These are phyloP conservation scores for Thalassia testudinum DNA, from an alignment of 116 monocot genomes.

Conservation along the genomic window DNA sequence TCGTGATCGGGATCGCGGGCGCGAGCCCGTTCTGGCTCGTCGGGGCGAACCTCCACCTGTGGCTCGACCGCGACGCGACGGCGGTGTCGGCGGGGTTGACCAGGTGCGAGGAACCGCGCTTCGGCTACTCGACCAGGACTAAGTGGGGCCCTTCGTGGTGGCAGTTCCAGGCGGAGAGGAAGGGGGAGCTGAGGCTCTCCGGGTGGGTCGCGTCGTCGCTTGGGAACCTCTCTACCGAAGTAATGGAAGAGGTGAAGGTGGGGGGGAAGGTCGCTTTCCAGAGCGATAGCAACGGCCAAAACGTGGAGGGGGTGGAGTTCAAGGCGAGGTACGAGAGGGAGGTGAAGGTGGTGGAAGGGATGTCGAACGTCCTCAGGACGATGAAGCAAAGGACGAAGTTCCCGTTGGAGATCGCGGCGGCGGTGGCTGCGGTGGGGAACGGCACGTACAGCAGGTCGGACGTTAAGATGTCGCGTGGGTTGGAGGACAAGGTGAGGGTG, in stretches of 20 bases:
- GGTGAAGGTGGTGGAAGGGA: background rate
- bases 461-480: background rate
- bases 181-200: slow-evolving; percentile 3
- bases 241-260: slow-evolving; percentile 9
- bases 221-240: slow-evolving; percentile 16
- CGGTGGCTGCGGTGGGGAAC: background rate
- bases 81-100: slow-evolving; percentile 1
- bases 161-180: slow-evolving; percentile 8
- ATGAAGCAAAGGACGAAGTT: slow-evolving; percentile 3
- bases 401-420: background rate
- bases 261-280: slow-evolving; percentile 5
- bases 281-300: background rate
- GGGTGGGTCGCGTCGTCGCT: slow-evolving; percentile 23
- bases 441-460: background rate
- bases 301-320: slow-evolving; percentile 1
- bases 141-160: slow-evolving; percentile 9
- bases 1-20: slow-evolving; percentile 8
- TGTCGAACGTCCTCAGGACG: background rate
- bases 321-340: slow-evolving; percentile 4
- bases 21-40: slow-evolving; percentile 15
- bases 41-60: slow-evolving; percentile 21
- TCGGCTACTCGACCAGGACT: slow-evolving; percentile 5
- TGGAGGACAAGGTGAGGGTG: background rate
- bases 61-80: slow-evolving; percentile 7
- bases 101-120: slow-evolving; percentile 3